Evolutionary conservation across 1,284 basidiomycete species (phyloP), one percentile per base, ranked within the genome.

Genomic region (Trichosporon coremiiforme): DNA sequence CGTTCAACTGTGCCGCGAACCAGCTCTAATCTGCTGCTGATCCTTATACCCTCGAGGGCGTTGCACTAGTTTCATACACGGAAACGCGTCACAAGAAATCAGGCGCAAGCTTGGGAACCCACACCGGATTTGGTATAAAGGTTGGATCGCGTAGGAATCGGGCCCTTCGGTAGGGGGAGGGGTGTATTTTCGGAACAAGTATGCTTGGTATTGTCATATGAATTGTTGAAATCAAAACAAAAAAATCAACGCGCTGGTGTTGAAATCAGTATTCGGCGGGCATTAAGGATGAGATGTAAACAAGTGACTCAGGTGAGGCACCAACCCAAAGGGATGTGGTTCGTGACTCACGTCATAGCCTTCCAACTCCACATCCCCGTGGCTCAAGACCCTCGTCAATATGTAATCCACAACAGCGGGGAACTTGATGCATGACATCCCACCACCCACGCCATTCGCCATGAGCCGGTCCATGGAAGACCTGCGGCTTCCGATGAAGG

Each of bases 1-100:
- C 75, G 29, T 76, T 76, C 73, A 68, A 67, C 17, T 76, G 75
- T 55, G 41, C 57, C 3, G 20, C 29, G 9, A 66, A 66, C 50
- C 47, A 53, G 47, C 20, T 53, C 20, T 53, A 53, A 53, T 1
- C 2, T 20, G 45, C 45, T 33, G 33, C 33, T 4, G n/a, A n/a
- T n/a, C n/a, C n/a, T n/a, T n/a, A n/a, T 38, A 38, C 36, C 36
- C 36, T 10, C 6, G 6, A 4, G 36, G 36, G 15, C 41, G 41
- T 45, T 15, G 41, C 17, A 45, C 15, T 45, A 3, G 15, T 15
- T n/a, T 9, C 38, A 41, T 15, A 41, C 38, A 41, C 38, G 38
- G 13, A 41, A 15, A 45, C 41, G 41, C 41, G 41, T 38, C 6
- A 22, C n/a, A n/a, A 17, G 20, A 53, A 53, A 53, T 53, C 47